Percentiles rank a stretch among this genome's conserved stretches.
Evolutionary conservation across 2,329 filamentous ascomycete genomes (phyloP).

Genomic region (Fusarium solani-melongenae): DNA sequence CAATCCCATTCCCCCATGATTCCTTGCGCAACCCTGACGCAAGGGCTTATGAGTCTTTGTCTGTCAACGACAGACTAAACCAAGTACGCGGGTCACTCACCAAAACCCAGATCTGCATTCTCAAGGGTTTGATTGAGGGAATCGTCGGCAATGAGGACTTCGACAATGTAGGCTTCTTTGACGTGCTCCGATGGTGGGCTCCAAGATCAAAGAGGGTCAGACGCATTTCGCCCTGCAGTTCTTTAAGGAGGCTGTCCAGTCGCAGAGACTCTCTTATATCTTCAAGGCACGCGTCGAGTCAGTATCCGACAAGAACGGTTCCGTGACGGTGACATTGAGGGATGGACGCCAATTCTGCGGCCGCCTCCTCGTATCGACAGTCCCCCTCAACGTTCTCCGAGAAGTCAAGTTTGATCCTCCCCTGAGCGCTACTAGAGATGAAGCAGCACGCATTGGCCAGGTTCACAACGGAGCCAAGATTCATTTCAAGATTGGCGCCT

Average conservation of each 20-base stretch:
- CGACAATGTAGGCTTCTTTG: not conserved
- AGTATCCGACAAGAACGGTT: not conserved
- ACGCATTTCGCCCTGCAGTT: not conserved
- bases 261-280: not conserved
- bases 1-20: not conserved
- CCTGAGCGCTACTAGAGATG: not conserved
- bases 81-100: not conserved
- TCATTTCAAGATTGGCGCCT: not conserved
- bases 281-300: not conserved
- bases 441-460: not conserved
- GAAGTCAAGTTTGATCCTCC: not conserved
- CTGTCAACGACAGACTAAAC: not conserved
- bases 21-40: not conserved
- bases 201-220: not conserved
- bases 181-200: not conserved
- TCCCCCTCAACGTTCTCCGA: not conserved
- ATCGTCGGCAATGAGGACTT: not conserved
- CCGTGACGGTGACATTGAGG: not conserved
- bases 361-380: not conserved
- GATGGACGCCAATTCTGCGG: not conserved
- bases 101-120: not conserved
- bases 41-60: not conserved
- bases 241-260: not conserved
- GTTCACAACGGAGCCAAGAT: not conserved
- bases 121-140: not conserved